Evolutionary conservation across 2,329 filamentous ascomycete species (phyloP).

Genomic region (Diplodia seriata): DNA sequence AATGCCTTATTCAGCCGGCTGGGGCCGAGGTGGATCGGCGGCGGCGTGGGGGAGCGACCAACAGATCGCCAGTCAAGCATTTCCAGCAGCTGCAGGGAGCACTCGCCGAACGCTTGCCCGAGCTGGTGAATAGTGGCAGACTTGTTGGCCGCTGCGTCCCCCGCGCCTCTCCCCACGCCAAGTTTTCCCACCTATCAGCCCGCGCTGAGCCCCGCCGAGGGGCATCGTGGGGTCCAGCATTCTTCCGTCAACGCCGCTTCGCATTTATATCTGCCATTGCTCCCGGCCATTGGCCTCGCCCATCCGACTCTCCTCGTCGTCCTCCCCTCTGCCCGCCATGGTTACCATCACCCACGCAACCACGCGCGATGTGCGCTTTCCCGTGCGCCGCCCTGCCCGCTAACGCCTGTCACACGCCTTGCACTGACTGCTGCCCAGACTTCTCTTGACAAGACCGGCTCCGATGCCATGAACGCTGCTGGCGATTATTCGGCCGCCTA

Average conservation of each 20-base stretch:
- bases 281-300: conserved; percentile 13
- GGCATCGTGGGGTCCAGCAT: conserved; percentile 30
- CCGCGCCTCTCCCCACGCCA: conserved; percentile 21
- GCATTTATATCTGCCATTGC: conserved; percentile 26
- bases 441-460: conserved; percentile 95
- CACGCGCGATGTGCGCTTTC: conserved; percentile 59
- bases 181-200: conserved; percentile 33
- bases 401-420: not conserved
- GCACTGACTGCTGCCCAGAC: conserved; percentile 57
- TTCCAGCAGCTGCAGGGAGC: conserved; percentile 8
- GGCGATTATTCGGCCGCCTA: conserved; percentile 95
- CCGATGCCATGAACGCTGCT: conserved; percentile 94
- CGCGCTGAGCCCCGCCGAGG: conserved; percentile 27
- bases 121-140: not conserved
- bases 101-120: conserved; percentile 26
- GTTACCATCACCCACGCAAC: conserved; percentile 55
- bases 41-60: conserved; percentile 29
- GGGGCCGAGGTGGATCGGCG: conserved; percentile 10
- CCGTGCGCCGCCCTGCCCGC: conserved; percentile 43
- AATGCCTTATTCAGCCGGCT: conserved; percentile 6
- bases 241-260: conserved; percentile 18
- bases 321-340: conserved; percentile 42
- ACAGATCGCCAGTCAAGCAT: conserved; percentile 27
- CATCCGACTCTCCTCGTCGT: not conserved
- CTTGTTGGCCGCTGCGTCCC: not conserved